phyloP scores from a whole-genome alignment of 2,329 filamentous ascomycete species.

The Dryadomyces quercus-mongolicae region DNA sequence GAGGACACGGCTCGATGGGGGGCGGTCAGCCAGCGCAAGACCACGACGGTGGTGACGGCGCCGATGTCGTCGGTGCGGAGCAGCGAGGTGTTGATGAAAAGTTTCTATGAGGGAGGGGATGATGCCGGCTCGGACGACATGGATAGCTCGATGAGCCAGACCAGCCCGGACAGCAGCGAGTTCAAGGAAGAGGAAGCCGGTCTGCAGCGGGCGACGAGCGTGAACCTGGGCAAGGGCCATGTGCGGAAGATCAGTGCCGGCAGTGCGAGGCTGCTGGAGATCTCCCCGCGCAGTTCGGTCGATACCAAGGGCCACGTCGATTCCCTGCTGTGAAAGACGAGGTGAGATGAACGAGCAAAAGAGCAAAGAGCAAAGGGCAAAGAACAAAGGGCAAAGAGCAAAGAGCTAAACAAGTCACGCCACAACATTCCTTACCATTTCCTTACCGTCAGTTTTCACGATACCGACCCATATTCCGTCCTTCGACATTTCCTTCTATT shows the following conservation, averaged over 20 bases:
- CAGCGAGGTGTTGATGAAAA: conserved; percentile 37
- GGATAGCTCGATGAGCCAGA: conserved; percentile 6
- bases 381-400: neutral
- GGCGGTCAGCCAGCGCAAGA: conserved; percentile 32
- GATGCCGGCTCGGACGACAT: conserved; percentile 14
- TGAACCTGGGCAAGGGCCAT: conserved; percentile 55
- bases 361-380: neutral
- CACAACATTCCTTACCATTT: conserved; percentile 8
- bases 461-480: conserved; percentile 20
- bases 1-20: conserved; percentile 40
- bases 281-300: conserved; percentile 42
- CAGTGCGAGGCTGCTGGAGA: conserved; percentile 61
- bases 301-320: conserved; percentile 27
- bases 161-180: conserved; percentile 11
- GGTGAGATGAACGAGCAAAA: neutral
- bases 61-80: conserved; percentile 31
- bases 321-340: conserved; percentile 3
- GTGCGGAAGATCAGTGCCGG: conserved; percentile 64
- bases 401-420: neutral
- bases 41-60: conserved; percentile 43
- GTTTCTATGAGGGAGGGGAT: conserved; percentile 24
- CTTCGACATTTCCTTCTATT: conserved; percentile 12
- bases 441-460: conserved; percentile 1
- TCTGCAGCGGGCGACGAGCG: conserved; percentile 55
- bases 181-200: conserved; percentile 25